A percentile compares a stretch with the other conserved stretches of the same genome.
These are phyloP conservation scores for Galeopsis tetrahit DNA, from an alignment of 257 asterid species.

Conservation along the genomic window DNA sequence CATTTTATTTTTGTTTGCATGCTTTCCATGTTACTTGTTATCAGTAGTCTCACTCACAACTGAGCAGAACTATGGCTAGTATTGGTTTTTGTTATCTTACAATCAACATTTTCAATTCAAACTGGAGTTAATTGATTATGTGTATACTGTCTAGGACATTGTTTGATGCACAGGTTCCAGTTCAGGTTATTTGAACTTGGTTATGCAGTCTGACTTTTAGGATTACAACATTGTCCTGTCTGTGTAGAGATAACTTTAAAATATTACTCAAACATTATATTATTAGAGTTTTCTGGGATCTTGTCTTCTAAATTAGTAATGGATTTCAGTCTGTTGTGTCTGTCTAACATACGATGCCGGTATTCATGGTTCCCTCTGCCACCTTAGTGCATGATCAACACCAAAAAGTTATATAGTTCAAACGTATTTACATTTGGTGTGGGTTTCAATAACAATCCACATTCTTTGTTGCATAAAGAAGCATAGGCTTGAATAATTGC, in stretches of 20 bases:
- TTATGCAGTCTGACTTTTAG: background rate
- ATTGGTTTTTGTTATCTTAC: background rate
- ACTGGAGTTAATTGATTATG: slow-evolving; percentile 12
- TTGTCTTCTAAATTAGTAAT: background rate
- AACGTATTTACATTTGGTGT: background rate
- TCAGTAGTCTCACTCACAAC: background rate
- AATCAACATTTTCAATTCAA: slow-evolving; percentile 1
- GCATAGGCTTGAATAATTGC: background rate
- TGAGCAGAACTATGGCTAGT: background rate
- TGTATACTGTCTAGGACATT: slow-evolving; percentile 1
- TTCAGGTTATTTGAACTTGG: slow-evolving; percentile 18
- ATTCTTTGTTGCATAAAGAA: background rate
- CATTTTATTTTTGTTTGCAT: slow-evolving; percentile 19
- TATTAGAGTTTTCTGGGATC: background rate
- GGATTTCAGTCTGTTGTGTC: background rate
- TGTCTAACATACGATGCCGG: background rate
- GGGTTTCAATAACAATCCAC: background rate
- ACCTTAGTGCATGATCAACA: background rate
- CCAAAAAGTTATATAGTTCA: background rate
- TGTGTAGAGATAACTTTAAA: background rate
- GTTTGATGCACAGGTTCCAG: background rate
- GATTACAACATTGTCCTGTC: background rate
- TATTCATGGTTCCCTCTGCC: background rate
- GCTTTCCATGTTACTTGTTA: slow-evolving; percentile 20
- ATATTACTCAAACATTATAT: background rate